These are phyloP conservation scores for Colletotrichum tropicale DNA, from an alignment of 2,329 filamentous ascomycete species.

Conservation along the genomic window DNA sequence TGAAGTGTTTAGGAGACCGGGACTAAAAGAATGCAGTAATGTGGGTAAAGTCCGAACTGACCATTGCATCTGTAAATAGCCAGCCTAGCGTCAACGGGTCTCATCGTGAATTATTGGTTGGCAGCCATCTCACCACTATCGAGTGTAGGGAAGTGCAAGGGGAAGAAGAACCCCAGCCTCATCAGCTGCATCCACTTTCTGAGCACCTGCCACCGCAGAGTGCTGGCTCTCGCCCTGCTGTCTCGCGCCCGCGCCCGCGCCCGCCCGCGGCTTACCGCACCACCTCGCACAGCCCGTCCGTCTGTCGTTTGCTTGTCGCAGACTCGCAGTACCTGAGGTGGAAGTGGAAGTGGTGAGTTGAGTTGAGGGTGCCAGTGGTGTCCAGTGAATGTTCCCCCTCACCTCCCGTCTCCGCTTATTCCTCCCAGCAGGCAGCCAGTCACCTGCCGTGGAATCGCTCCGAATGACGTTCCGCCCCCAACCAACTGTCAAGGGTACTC, in stretches of 20 bases:
- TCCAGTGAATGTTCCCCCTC: neutral
- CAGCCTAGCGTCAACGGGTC: neutral
- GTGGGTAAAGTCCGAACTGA: neutral
- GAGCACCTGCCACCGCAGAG: neutral
- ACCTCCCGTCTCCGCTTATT: neutral
- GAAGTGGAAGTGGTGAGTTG: neutral
- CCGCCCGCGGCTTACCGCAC: slow-evolving; percentile 2
- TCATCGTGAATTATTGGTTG: neutral
- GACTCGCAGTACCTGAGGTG: neutral
- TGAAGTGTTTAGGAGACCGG: neutral
- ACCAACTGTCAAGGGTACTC: neutral
- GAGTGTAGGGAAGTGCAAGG: neutral
- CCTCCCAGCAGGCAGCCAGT: neutral
- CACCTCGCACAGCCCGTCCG: slow-evolving; percentile 7
- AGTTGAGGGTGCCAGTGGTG: neutral
- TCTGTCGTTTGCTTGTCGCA: neutral
- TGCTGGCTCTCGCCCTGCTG: neutral
- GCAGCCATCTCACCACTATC: neutral
- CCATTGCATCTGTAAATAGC: neutral
- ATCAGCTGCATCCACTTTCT: neutral
- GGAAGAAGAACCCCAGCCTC: neutral
- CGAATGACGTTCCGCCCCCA: slow-evolving; percentile 17
- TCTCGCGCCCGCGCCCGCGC: neutral
- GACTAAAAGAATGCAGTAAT: neutral
- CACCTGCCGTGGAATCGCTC: neutral